phyloP scores from a whole-genome alignment of 2,329 filamentous ascomycete species.

The Diaporthe destruens region DNA sequence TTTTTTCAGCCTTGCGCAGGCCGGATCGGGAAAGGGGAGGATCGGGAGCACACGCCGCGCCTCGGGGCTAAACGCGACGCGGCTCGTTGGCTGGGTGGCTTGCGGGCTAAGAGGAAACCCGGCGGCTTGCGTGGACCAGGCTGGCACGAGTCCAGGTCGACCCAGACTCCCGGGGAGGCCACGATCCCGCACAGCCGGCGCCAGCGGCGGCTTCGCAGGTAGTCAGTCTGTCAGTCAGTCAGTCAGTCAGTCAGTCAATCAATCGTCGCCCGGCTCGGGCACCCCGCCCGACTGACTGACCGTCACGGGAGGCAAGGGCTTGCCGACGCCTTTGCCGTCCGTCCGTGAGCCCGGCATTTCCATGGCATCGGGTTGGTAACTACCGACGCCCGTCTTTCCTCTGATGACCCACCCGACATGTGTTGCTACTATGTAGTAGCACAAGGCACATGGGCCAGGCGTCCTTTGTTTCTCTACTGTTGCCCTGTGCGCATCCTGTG shows the following conservation, averaged over 20 bases:
- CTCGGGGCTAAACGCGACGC: constrained; percentile 6
- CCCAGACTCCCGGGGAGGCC: constrained; percentile 22
- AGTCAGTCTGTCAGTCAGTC: neutral
- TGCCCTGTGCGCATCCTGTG: constrained; percentile 11
- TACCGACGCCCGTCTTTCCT: neutral
- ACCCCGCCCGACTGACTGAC: constrained; percentile 1
- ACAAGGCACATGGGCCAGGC: neutral
- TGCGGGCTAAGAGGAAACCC: neutral
- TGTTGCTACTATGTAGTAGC: too few species aligned
- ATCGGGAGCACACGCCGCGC: constrained; percentile 21
- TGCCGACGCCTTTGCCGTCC: neutral
- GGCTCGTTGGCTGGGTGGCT: neutral
- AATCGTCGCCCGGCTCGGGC: neutral
- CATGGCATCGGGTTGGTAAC: neutral
- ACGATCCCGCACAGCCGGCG: constrained; percentile 20
- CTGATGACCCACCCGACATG: neutral
- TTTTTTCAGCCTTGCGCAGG: constrained; percentile 29
- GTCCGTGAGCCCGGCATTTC: neutral
- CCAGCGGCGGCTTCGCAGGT: constrained; percentile 24
- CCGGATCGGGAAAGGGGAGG: constrained; percentile 17
- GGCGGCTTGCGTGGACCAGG: neutral
- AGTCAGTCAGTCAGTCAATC: too few species aligned
- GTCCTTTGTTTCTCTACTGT: neutral
- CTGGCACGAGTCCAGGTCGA: neutral
- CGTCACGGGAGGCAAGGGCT: neutral